These are phyloP conservation scores for Trypanosoma brucei DNA, from an alignment of 208 protist genomes.

Conservation along the genomic window DNA sequence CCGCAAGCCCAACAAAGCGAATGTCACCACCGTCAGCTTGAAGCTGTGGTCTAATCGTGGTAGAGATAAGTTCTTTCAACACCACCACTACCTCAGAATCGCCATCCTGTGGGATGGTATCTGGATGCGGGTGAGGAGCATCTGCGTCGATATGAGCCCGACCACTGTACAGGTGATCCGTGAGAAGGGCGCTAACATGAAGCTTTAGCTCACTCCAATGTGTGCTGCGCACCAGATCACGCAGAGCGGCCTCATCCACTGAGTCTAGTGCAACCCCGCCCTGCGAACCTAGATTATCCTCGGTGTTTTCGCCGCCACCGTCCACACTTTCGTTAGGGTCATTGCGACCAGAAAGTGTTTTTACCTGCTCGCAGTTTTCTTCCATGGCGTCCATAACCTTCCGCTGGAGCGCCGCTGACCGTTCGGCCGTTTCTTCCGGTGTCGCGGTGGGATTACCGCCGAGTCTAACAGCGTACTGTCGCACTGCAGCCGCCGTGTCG, in stretches of 20 bases:
- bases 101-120: constrained; percentile 75
- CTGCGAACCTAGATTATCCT: background rate
- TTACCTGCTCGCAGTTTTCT: constrained; percentile 5
- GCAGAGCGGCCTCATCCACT: constrained; percentile 51
- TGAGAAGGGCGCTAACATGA: constrained; percentile 75
- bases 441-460: background rate
- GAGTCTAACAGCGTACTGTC: constrained; percentile 51
- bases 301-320: background rate
- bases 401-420: constrained; percentile 56
- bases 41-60: constrained; percentile 81
- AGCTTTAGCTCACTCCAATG: constrained; percentile 82
- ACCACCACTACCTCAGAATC: constrained; percentile 86
- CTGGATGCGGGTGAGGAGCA: constrained; percentile 76
- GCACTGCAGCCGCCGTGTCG: constrained; percentile 53
- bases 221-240: constrained; percentile 50
- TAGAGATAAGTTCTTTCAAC: constrained; percentile 89
- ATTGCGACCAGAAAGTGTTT: background rate
- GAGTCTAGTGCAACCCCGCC: constrained; percentile 23
- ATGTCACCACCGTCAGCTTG: constrained; percentile 91
- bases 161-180: constrained; percentile 80
- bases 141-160: constrained; percentile 60
- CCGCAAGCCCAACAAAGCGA: constrained; percentile 71
- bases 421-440: constrained; percentile 29
- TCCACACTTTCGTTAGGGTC: background rate
- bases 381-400: constrained; percentile 24